These are phyloP conservation scores for Quercus glauca DNA, from an alignment of 306 rosid genomes.

Conservation along the genomic window DNA sequence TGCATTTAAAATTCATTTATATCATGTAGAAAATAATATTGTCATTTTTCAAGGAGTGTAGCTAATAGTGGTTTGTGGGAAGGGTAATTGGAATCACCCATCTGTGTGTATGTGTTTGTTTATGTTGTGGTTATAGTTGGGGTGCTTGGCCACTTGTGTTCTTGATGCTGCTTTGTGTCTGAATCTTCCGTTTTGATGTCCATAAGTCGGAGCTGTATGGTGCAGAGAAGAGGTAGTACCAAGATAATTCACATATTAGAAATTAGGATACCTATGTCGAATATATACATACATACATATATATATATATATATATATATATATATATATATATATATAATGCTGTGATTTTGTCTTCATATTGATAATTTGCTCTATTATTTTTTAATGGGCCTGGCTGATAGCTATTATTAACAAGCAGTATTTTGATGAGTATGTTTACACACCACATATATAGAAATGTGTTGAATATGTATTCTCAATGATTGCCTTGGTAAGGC, in stretches of 20 bases:
- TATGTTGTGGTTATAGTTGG: not conserved
- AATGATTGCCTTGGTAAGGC: too few species aligned
- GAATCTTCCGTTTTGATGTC: not conserved
- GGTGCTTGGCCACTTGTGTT: not conserved
- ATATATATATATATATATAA: too few species aligned
- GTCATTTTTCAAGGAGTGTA: not conserved
- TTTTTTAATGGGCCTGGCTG: slow-evolving; percentile 10
- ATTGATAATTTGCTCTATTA: not conserved
- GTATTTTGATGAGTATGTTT: too few species aligned
- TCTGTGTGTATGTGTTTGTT: not conserved
- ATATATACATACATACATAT: too few species aligned
- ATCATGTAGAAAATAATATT: not conserved
- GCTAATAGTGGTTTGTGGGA: not conserved
- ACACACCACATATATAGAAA: too few species aligned
- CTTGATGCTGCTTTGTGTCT: not conserved
- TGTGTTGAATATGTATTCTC: too few species aligned
- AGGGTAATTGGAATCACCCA: not conserved
- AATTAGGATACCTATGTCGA: not conserved
- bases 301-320: too few species aligned
- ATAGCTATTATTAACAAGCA: not conserved
- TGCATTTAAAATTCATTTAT: not conserved
- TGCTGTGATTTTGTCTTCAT: not conserved
- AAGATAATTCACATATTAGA: not conserved
- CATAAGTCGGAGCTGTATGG: not conserved
- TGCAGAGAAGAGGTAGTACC: not conserved